A percentile compares a stretch with the other conserved stretches of the same genome.
phyloP scores from a whole-genome alignment of 768 basidiomycete species.

The Mycena albidolilacea region DNA sequence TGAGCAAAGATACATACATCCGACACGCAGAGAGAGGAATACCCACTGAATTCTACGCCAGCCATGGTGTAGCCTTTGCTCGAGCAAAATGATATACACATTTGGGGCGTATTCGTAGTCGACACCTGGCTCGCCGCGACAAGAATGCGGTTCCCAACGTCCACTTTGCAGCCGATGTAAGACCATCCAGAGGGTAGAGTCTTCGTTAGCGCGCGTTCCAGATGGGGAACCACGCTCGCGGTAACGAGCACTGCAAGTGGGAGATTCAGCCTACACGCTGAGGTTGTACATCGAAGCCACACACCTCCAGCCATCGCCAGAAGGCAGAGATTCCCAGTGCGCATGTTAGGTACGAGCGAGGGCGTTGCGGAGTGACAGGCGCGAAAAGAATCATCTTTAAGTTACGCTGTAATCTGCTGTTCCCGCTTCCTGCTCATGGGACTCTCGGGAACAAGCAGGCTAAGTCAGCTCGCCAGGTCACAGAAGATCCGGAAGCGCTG shows the following conservation, averaged over 20 bases:
- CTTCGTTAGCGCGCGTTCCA: not conserved
- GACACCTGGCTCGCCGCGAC: conserved; percentile 8
- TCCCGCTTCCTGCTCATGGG: not conserved
- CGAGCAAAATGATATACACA: conserved; percentile 17
- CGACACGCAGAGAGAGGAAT: not conserved
- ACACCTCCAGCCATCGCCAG: not conserved
- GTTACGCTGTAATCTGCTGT: too few species aligned
- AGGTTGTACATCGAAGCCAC: not conserved
- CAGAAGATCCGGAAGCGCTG: not conserved
- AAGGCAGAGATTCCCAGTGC: not conserved
- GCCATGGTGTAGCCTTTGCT: conserved; percentile 15
- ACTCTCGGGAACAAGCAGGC: not conserved
- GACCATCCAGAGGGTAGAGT: conserved; percentile 20
- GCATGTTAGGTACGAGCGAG: not conserved
- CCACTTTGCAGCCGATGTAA: conserved; percentile 21
- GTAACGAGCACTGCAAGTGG: not conserved
- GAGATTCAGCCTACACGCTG: not conserved
- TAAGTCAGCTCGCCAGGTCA: not conserved
- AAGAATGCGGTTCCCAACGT: conserved; percentile 19
- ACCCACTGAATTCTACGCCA: conserved; percentile 13
- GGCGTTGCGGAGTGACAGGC: not conserved
- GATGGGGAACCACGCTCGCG: not conserved
- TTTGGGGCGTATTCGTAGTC: conserved; percentile 14
- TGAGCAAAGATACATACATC: not conserved
- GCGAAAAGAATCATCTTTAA: too few species aligned